Evolutionary conservation across 1,284 basidiomycete genomes (phyloP).

Genomic region (Omphalotus olearius): DNA sequence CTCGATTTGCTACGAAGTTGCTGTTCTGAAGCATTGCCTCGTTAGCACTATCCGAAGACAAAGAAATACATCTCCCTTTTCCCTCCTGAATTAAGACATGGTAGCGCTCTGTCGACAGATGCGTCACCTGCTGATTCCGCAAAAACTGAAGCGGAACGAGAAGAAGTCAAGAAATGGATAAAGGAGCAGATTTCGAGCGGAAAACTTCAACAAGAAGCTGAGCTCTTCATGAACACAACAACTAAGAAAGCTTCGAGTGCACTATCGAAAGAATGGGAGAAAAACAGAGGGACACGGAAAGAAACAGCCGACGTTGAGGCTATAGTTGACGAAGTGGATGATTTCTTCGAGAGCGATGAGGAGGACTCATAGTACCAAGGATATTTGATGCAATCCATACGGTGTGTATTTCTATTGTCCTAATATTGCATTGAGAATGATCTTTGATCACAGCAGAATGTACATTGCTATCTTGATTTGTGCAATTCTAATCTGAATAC

Average conservation of each 20-base stretch:
- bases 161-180: slow-evolving; percentile 61
- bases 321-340: slow-evolving; percentile 31
- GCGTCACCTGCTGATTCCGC: slow-evolving; percentile 5
- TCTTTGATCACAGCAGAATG: too few relatives aligned
- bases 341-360: slow-evolving; percentile 42
- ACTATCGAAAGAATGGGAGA: slow-evolving; percentile 10
- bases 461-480: too few relatives aligned
- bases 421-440: too few relatives aligned
- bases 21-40: not conserved
- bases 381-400: too few relatives aligned
- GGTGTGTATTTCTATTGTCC: too few relatives aligned
- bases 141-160: slow-evolving; percentile 45
- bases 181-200: slow-evolving; percentile 60
- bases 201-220: slow-evolving; percentile 59
- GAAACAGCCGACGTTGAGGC: slow-evolving; percentile 12
- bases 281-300: slow-evolving; percentile 10
- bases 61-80: slow-evolving; percentile 86
- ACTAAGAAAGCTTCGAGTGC: slow-evolving; percentile 8
- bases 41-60: slow-evolving; percentile 74
- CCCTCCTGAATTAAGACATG: slow-evolving; percentile 57
- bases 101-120: slow-evolving; percentile 20
- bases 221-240: slow-evolving; percentile 31
- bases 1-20: not conserved
- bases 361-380: slow-evolving; percentile 11
- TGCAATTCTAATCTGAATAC: too few relatives aligned